phyloP scores from a whole-genome alignment of 2,329 filamentous ascomycete species.

The Ophidiomyces ophidiicola region DNA sequence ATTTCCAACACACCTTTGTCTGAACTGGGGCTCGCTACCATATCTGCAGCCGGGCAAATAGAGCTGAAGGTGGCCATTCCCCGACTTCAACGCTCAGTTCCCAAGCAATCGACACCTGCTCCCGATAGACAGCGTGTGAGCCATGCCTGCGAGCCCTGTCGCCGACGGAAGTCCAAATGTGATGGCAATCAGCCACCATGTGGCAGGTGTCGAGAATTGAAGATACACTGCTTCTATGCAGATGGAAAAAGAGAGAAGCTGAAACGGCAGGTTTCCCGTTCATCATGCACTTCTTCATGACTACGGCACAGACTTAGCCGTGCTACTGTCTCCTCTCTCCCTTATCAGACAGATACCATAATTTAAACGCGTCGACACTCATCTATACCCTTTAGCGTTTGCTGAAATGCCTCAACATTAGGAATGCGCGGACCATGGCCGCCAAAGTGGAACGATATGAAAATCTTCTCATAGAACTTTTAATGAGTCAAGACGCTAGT shows the following conservation, averaged over 20 bases:
- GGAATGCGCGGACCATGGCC: conserved; percentile 15
- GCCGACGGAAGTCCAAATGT: conserved; percentile 29
- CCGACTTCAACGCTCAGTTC: conserved; percentile 13
- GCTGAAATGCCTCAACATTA: conserved; percentile 7
- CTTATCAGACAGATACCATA: too few relatives aligned
- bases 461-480: conserved; percentile 14
- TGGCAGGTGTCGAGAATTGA: conserved; percentile 23
- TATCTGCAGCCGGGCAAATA: conserved; percentile 4
- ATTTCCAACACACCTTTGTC: conserved; percentile 3
- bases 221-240: conserved; percentile 23
- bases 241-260: conserved; percentile 28
- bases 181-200: conserved; percentile 26
- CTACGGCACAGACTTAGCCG: neutral
- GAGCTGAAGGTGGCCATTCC: conserved; percentile 17
- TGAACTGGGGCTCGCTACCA: conserved; percentile 6
- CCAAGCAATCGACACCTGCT: conserved; percentile 6
- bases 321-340: too few relatives aligned
- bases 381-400: neutral
- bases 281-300: conserved; percentile 1
- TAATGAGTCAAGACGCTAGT: conserved; percentile 12
- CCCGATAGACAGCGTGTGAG: conserved; percentile 16
- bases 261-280: conserved; percentile 17
- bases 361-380: too few relatives aligned
- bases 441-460: conserved; percentile 16
- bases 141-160: conserved; percentile 26